Conservation (phyloP, 192 early-diverging fungal genomes). For the Umbelopsis ramanniana region DNA sequence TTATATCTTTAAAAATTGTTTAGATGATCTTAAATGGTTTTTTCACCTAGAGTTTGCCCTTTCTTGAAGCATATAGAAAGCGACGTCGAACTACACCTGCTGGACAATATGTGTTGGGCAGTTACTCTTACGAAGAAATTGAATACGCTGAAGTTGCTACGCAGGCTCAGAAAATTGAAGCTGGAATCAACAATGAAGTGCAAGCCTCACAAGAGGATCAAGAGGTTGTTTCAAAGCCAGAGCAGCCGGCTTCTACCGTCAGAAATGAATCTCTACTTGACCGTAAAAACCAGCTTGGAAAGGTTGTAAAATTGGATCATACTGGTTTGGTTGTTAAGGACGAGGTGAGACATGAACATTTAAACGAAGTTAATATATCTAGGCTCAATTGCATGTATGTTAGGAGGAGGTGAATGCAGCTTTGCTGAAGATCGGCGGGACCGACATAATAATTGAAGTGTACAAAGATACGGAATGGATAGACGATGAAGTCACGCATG, state of each 20-base stretch:
- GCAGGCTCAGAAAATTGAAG: no score
- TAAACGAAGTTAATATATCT: not conserved
- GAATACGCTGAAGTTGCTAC: no score
- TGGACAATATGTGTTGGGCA: no score
- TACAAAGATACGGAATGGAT: slow-evolving; percentile 12
- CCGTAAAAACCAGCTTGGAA: no score
- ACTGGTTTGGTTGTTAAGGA: not conserved
- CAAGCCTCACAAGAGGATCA: no score
- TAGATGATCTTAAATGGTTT: not conserved
- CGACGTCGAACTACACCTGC: no score
- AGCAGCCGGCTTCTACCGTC: no score
- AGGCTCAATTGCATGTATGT: not conserved
- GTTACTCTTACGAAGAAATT: no score
- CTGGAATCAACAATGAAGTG: no score
- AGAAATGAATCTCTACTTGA: no score
- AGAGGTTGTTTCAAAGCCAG: no score
- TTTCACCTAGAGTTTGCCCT: not conserved
- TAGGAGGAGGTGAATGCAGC: not conserved
- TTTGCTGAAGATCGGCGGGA: not conserved
- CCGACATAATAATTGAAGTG: slow-evolving; percentile 22
- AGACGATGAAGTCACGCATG: slow-evolving; percentile 20
- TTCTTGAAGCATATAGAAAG: not conserved
- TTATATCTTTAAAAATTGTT: not conserved
- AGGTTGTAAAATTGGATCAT: not conserved
- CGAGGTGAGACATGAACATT: not conserved